Percentiles rank a stretch among this genome's conserved stretches.
These are phyloP conservation scores for Auricularia heimuer DNA, from an alignment of 768 basidiomycete genomes.

Conservation along the genomic window DNA sequence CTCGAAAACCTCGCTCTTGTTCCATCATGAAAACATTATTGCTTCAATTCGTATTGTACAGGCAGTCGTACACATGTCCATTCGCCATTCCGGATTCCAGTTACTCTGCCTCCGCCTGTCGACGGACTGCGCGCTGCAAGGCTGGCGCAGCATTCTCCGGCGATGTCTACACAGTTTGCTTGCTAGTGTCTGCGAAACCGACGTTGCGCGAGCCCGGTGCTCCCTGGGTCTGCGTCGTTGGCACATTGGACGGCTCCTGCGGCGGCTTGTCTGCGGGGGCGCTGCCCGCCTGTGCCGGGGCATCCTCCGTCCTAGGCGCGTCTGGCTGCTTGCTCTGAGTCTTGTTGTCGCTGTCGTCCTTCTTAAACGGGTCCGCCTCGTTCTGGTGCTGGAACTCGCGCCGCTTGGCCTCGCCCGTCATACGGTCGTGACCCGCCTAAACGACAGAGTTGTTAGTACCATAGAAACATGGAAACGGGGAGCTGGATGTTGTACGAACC, in stretches of 20 bases:
- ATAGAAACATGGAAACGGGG: neutral
- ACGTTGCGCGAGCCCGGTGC: no score
- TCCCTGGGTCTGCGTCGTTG: no score
- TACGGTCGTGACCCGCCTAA: slow-evolving; percentile 28
- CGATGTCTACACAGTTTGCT: no score
- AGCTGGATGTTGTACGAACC: slow-evolving; percentile 6
- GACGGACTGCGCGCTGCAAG: no score
- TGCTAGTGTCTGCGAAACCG: no score
- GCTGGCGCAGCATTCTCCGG: no score
- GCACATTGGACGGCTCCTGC: neutral
- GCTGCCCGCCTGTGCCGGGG: neutral
- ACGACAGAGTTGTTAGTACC: neutral
- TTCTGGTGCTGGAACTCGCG: slow-evolving; percentile 24
- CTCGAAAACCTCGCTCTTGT: no score
- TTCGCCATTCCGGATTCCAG: no score
- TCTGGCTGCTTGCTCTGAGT: neutral
- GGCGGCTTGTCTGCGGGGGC: neutral
- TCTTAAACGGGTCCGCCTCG: neutral
- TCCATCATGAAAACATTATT: no score
- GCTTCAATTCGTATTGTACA: no score
- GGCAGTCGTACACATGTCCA: no score
- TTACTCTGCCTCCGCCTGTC: no score
- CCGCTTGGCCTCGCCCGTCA: slow-evolving; percentile 31
- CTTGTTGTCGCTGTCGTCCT: neutral
- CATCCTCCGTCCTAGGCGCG: neutral